phyloP scores from a whole-genome alignment of 768 basidiomycete genomes.

The Ramaria sp. region DNA sequence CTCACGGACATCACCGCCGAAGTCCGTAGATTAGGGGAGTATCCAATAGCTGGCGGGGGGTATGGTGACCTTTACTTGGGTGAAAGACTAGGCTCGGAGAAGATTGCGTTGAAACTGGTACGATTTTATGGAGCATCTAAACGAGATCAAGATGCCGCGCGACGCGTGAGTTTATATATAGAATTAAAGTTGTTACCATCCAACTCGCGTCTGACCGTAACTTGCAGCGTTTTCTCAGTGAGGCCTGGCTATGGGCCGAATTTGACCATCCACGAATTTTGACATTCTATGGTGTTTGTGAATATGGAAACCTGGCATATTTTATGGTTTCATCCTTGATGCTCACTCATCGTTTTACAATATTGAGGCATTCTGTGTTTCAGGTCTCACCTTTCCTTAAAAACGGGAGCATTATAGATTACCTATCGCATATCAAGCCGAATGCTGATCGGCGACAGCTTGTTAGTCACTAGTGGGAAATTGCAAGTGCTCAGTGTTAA shows the following conservation, averaged over 20 bases:
- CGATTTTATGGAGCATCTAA: constrained; percentile 4
- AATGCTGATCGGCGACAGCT: constrained; percentile 34
- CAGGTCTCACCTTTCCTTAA: constrained; percentile 60
- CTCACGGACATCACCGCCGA: constrained; percentile 10
- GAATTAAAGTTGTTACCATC: neutral
- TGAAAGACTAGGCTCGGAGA: constrained; percentile 8
- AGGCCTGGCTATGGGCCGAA: constrained; percentile 5
- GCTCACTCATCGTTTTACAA: neutral
- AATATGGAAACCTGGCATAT: constrained; percentile 4
- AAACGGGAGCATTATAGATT: constrained; percentile 45
- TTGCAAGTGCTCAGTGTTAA: neutral
- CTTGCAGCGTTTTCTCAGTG: constrained; percentile 7
- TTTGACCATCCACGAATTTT: constrained; percentile 10
- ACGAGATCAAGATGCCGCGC: neutral
- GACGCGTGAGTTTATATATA: neutral
- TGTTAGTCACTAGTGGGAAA: constrained; percentile 23
- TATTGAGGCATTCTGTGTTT: constrained; percentile 35
- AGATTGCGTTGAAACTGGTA: constrained; percentile 10
- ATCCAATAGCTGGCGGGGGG: constrained; percentile 10
- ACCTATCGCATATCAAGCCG: constrained; percentile 32
- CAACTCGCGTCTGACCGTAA: too few species aligned
- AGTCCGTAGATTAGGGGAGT: constrained; percentile 1
- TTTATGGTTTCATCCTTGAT: neutral
- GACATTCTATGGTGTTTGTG: constrained; percentile 10
- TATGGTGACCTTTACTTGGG: constrained; percentile 11